phyloP scores from a whole-genome alignment of 257 asterid genomes.

The Apocynum venetum region DNA sequence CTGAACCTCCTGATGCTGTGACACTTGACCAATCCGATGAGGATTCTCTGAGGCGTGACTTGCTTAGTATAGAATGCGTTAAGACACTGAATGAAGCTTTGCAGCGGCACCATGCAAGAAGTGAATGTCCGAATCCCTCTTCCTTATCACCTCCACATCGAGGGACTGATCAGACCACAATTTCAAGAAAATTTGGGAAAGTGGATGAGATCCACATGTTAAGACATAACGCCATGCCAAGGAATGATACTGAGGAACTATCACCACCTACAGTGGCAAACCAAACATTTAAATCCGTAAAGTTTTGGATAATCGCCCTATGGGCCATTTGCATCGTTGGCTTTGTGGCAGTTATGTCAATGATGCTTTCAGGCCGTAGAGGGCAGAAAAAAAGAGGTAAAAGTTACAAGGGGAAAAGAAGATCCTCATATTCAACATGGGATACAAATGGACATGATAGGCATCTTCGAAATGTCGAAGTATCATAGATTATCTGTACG shows the following conservation, averaged over 20 bases:
- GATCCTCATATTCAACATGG: conserved; percentile 37
- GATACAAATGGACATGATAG: conserved; percentile 31
- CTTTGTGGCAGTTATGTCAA: conserved; percentile 45
- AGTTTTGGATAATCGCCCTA: conserved; percentile 57
- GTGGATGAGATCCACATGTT: conserved; percentile 16
- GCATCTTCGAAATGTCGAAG: conserved; percentile 40
- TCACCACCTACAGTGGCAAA: conserved; percentile 44
- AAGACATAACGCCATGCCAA: conserved; percentile 19
- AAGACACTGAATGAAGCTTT: conserved; percentile 73
- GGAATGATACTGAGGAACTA: conserved; percentile 32
- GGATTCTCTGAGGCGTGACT: conserved; percentile 57
- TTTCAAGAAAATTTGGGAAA: conserved; percentile 32
- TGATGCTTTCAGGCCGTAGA: conserved; percentile 49
- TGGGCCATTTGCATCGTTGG: conserved; percentile 64
- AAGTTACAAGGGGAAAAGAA: conserved; percentile 46
- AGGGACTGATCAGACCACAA: conserved; percentile 27
- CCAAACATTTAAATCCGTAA: conserved; percentile 58
- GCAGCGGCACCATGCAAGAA: conserved; percentile 44
- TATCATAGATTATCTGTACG: conserved; percentile 2
- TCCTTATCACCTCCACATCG: conserved; percentile 26
- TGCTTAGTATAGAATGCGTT: conserved; percentile 83
- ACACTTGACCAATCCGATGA: conserved; percentile 53
- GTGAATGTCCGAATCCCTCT: conserved; percentile 50
- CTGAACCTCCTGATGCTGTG: conserved; percentile 68
- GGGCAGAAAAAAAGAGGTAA: conserved; percentile 60